A percentile compares a stretch with the other conserved stretches of the same genome.
These are phyloP conservation scores for Stentor coeruleus DNA, from an alignment of 73 alveolate species.

Conservation along the genomic window DNA sequence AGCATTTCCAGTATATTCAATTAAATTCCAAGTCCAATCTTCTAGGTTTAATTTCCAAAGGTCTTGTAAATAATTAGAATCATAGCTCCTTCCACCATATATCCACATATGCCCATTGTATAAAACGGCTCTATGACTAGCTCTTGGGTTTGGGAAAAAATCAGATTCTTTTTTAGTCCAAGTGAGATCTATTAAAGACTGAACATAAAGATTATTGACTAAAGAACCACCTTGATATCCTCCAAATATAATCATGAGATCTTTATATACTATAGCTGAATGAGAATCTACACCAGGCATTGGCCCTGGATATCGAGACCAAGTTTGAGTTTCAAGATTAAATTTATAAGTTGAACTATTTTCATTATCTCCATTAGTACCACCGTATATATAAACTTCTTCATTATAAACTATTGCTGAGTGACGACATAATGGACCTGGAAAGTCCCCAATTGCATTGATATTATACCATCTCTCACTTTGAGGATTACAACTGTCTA, in stretches of 20 bases:
- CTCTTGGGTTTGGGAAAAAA: slow-evolving; percentile 33
- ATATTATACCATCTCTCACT: not conserved
- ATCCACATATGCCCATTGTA: slow-evolving; percentile 41
- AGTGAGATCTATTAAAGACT: slow-evolving; percentile 27
- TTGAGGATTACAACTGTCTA: not conserved
- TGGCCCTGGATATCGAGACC: not conserved
- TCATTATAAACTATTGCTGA: not conserved
- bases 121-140: slow-evolving; percentile 47
- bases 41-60: not conserved
- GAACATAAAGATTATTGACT: slow-evolving; percentile 29
- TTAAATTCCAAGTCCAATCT: not conserved
- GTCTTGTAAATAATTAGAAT: slow-evolving; percentile 30
- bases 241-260: slow-evolving; percentile 53
- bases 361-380: not conserved
- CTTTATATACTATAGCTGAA: slow-evolving; percentile 29
- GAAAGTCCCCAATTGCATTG: not conserved
- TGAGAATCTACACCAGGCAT: slow-evolving; percentile 46
- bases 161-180: slow-evolving; percentile 34
- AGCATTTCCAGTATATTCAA: not conserved
- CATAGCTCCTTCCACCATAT: slow-evolving; percentile 44
- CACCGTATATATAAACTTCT: not conserved
- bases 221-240: slow-evolving; percentile 52
- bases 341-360: not conserved
- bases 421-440: slow-evolving; percentile 11
- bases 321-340: not conserved